Evolutionary conservation across 2,329 filamentous ascomycete species (phyloP), one percentile per base, ranked within the genome.

Genomic region (Arthrobotrys pseudoclavata): DNA sequence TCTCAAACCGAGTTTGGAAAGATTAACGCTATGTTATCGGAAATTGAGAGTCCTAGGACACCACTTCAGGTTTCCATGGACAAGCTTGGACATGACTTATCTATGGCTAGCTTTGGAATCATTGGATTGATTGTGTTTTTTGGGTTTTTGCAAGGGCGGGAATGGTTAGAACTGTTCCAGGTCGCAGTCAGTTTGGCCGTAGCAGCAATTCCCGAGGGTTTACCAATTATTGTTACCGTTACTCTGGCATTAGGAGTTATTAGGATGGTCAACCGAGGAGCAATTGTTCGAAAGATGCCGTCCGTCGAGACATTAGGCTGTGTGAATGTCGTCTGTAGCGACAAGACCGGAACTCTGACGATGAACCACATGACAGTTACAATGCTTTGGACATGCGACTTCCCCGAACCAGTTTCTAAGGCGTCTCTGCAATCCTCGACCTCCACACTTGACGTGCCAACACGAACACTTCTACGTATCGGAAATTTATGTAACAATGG

Each of bases 291-390:
- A 80, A 91, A 92, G 82, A 91, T 99, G 85, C 96, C 96, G 22
- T 98, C 96, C 84, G 96, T 99, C 7, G 96, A 99, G 84, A 99
- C 96, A 0, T 86, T 99, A 4, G 96, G 96, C 7, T 97, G 94
- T n/a, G 96, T 99, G 75, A 99, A 98, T 82, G 94, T 99, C n/a
- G 93, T 99, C 5, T 99, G 96, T 85, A 97, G 94, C 80, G 96
- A 99, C 86, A 99, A 99, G 85, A 99, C 96, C 50, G 93, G 95
- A 34, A 99, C 96, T 0, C 86, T 99, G 77, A 99, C 96, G 0
- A 94, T 94, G 83, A 99, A 98, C 83, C 96, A 99, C 83, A 98
- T 99, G 96, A 97, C 96, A 0, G 94, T 94, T 0, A 94, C 94
- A 15, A 97, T 96, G 82, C 90, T 99, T 86, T 99, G 96, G 96